phyloP scores from a whole-genome alignment of 2,329 filamentous ascomycete species.

The Didymella arachidicola region DNA sequence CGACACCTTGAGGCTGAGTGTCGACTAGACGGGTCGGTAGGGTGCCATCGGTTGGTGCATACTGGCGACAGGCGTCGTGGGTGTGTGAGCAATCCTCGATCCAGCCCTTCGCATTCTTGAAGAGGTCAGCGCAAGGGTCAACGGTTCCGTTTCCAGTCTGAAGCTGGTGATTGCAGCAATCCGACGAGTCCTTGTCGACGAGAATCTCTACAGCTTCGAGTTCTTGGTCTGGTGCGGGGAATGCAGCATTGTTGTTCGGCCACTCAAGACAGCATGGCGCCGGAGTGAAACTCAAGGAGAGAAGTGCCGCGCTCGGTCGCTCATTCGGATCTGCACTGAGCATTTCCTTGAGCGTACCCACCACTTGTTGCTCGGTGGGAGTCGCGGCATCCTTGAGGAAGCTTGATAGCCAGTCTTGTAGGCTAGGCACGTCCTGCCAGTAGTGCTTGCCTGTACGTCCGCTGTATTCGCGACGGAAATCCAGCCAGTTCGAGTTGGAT shows the following conservation, averaged over 20 bases:
- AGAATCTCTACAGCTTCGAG: slow-evolving; percentile 37
- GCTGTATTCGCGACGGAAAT: slow-evolving; percentile 40
- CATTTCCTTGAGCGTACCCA: slow-evolving; percentile 45
- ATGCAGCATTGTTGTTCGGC: slow-evolving; percentile 45
- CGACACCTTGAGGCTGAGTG: slow-evolving; percentile 29
- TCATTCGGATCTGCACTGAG: slow-evolving; percentile 38
- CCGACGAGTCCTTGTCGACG: slow-evolving; percentile 26
- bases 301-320: slow-evolving; percentile 41
- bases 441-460: slow-evolving; percentile 46
- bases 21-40: slow-evolving; percentile 47
- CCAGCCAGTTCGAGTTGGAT: slow-evolving; percentile 34
- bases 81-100: slow-evolving; percentile 38
- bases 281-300: slow-evolving; percentile 46
- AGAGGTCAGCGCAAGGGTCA: slow-evolving; percentile 5
- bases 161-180: slow-evolving; percentile 27
- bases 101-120: slow-evolving; percentile 38
- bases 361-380: slow-evolving; percentile 34
- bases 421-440: slow-evolving; percentile 44
- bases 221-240: slow-evolving; percentile 46
- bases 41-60: slow-evolving; percentile 9
- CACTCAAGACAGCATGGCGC: slow-evolving; percentile 50
- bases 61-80: slow-evolving; percentile 38
- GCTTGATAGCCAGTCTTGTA: slow-evolving; percentile 38
- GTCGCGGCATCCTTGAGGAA: slow-evolving; percentile 32
- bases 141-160: slow-evolving; percentile 1